Evolutionary conservation across 1,284 basidiomycete genomes (phyloP).

Genomic region (Sanghuangporus sanghuang): DNA sequence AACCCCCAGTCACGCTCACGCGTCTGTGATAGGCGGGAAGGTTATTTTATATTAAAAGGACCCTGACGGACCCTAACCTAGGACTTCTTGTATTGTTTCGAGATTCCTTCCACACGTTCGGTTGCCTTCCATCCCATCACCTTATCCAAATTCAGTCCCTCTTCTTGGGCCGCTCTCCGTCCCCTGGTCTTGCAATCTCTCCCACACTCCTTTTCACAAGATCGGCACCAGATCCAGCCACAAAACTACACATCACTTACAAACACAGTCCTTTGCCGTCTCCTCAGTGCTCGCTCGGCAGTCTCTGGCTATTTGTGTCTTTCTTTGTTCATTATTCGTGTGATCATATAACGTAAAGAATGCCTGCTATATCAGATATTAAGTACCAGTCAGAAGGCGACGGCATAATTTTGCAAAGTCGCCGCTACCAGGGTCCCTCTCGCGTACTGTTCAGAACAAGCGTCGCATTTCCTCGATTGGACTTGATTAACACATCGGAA

Average conservation of each 20-base stretch:
- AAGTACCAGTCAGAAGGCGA: background rate
- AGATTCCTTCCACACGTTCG: background rate
- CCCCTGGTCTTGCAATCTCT: background rate
- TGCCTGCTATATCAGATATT: constrained; percentile 1
- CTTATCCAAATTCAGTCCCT: background rate
- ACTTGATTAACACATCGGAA: constrained; percentile 8
- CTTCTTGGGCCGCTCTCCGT: constrained; percentile 7
- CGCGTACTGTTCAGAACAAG: background rate
- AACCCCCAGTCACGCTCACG: constrained; percentile 5
- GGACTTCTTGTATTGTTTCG: background rate
- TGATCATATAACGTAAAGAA: constrained; percentile 1
- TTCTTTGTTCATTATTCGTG: background rate
- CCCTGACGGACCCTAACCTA: constrained; percentile 6
- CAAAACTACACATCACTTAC: background rate
- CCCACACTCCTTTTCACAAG: constrained; percentile 6
- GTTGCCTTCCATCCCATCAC: constrained; percentile 5
- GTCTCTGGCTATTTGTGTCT: background rate
- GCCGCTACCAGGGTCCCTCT: background rate
- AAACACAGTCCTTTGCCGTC: background rate
- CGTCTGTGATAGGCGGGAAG: constrained; percentile 7
- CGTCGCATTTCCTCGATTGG: constrained; percentile 1
- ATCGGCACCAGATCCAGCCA: constrained; percentile 1
- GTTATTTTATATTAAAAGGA: constrained; percentile 6
- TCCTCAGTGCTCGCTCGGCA: background rate
- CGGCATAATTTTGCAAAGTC: background rate